Evolutionary conservation across 2,329 filamentous ascomycete species (phyloP).

Genomic region (Fusarium temperatum): DNA sequence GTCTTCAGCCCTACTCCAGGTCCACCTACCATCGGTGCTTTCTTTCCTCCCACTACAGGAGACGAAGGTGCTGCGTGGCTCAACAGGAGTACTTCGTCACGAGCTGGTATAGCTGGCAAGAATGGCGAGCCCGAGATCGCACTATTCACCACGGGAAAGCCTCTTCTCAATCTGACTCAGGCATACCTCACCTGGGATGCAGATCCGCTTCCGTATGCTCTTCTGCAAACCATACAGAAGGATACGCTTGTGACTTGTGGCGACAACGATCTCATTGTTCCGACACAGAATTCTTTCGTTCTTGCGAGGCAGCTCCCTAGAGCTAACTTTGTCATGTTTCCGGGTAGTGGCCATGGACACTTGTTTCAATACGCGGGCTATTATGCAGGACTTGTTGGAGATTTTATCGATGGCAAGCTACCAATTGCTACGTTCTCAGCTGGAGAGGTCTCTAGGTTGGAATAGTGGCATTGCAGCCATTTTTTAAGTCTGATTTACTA

Average conservation of each 20-base stretch:
- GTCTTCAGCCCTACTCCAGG: neutral
- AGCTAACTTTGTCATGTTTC: neutral
- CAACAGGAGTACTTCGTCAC: neutral
- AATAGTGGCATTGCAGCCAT: too few relatives aligned
- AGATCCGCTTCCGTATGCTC: neutral
- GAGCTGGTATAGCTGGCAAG: neutral
- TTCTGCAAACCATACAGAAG: neutral
- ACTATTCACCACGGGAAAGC: rapidly evolving
- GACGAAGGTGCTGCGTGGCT: neutral
- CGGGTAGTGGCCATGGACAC: neutral
- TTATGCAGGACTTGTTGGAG: neutral
- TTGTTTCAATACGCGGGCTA: neutral
- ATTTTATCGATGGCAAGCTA: rapidly evolving
- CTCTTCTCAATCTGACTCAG: neutral
- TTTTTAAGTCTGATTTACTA: too few relatives aligned
- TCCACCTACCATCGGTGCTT: neutral
- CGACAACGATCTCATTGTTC: neutral
- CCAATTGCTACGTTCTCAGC: neutral
- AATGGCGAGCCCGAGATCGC: neutral
- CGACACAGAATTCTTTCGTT: neutral
- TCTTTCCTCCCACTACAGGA: neutral
- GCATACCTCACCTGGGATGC: neutral
- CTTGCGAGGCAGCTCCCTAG: neutral
- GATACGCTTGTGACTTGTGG: neutral
- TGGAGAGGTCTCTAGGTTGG: rapidly evolving